Conservation (phyloP, 2,329 filamentous ascomycete genomes). For the Nemania diffusa region DNA sequence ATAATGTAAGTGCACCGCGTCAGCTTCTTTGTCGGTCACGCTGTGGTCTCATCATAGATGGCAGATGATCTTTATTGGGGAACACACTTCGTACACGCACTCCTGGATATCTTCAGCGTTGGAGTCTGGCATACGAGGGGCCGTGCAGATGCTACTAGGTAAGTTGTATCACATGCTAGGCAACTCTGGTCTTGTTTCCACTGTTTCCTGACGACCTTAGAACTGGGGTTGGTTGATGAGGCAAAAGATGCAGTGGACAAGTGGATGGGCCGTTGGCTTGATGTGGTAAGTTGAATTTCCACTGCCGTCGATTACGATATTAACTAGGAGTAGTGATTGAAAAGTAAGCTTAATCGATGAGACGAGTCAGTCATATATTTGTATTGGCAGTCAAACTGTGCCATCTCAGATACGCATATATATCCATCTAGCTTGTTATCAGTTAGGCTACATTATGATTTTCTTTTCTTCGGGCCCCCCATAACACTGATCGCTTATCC, state of each 20-base stretch:
- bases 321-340: not conserved
- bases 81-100: not conserved
- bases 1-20: not conserved
- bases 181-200: not conserved
- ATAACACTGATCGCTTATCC: too few relatives aligned
- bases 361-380: too few relatives aligned
- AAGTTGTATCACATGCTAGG: not conserved
- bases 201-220: not conserved
- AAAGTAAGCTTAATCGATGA: not conserved
- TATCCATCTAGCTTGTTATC: too few relatives aligned
- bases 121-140: conserved; percentile 3
- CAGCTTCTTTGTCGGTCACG: not conserved
- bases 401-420: too few relatives aligned
- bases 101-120: conserved; percentile 1
- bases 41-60: not conserved
- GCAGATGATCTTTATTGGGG: conserved; percentile 1
- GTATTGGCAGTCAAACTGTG: too few relatives aligned
- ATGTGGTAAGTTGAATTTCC: not conserved
- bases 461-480: too few relatives aligned
- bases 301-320: not conserved
- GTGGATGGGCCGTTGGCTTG: conserved; percentile 7
- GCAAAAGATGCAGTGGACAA: conserved; percentile 1
- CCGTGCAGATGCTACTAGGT: conserved; percentile 4
- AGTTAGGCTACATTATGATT: too few relatives aligned
- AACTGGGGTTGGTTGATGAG: conserved; percentile 3